A percentile compares a stretch with the other conserved stretches of the same genome.
Evolutionary conservation across 371 early-diverging fungal species (phyloP).

Genomic region (Neoconidiobolus thromboides): DNA sequence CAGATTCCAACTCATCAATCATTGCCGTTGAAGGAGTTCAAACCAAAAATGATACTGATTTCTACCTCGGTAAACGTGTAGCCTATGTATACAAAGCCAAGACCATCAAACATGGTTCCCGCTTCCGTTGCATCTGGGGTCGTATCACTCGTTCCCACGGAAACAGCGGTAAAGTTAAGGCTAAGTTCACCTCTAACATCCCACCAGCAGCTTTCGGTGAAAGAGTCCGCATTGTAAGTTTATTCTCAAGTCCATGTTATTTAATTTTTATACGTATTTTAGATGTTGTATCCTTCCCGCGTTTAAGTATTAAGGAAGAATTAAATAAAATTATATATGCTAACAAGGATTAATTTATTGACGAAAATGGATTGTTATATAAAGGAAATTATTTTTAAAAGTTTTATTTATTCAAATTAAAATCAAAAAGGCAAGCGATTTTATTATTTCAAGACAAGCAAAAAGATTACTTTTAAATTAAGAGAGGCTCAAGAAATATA

Average conservation of each 20-base stretch:
- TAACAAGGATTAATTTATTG: too few species aligned
- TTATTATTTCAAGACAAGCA: too few species aligned
- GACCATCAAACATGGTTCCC: slow-evolving; percentile 73
- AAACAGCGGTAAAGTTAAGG: slow-evolving; percentile 87
- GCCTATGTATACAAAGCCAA: slow-evolving; percentile 74
- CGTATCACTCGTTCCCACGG: slow-evolving; percentile 88
- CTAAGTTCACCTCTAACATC: slow-evolving; percentile 91
- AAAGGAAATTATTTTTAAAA: too few species aligned
- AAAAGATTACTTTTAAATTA: too few species aligned
- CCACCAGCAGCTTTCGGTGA: slow-evolving; percentile 88
- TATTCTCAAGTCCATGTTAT: background rate
- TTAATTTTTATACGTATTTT: background rate
- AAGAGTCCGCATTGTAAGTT: slow-evolving; percentile 69
- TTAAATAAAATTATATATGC: too few species aligned
- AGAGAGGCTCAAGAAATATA: too few species aligned
- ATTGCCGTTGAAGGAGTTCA: slow-evolving; percentile 84
- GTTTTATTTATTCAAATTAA: too few species aligned
- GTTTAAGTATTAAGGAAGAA: slow-evolving; percentile 25
- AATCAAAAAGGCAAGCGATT: too few species aligned
- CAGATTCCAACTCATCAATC: slow-evolving; percentile 75
- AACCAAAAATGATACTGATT: slow-evolving; percentile 52
- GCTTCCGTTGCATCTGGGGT: slow-evolving; percentile 94
- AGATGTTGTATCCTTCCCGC: slow-evolving; percentile 90
- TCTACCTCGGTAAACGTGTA: slow-evolving; percentile 81
- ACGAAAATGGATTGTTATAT: too few species aligned